phyloP scores from a whole-genome alignment of 202 grass and related monocot species.

The Dendrocalamus latiflorus region DNA sequence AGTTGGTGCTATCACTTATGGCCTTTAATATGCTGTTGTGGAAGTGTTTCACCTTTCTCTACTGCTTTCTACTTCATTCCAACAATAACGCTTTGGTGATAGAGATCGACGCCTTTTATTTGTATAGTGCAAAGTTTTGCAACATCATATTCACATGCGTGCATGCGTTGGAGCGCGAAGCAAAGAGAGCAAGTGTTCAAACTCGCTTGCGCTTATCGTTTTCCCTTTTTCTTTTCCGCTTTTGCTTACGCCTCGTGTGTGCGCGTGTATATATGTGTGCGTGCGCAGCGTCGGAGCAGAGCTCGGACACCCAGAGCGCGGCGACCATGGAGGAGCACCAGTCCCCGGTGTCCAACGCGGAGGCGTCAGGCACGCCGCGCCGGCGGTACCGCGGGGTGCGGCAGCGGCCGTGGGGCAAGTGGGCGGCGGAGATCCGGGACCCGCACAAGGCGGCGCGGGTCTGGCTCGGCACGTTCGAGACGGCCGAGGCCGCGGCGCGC shows the following conservation, averaged over 20 bases:
- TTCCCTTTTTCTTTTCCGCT: neutral
- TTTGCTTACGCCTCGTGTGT: neutral
- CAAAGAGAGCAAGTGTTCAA: constrained; percentile 15
- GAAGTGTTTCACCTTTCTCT: neutral
- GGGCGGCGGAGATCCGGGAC: constrained; percentile 96
- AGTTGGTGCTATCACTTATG: neutral
- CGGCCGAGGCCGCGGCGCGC: constrained; percentile 81
- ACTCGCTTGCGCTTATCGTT: neutral
- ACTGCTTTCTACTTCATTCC: constrained; percentile 2
- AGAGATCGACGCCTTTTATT: neutral
- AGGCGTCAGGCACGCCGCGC: constrained; percentile 10
- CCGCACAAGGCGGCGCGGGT: constrained; percentile 96
- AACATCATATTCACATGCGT: constrained; percentile 7
- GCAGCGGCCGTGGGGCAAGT: constrained; percentile 98
- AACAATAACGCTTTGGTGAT: neutral
- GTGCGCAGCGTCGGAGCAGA: constrained; percentile 38
- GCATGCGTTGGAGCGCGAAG: neutral
- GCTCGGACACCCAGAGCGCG: constrained; percentile 39
- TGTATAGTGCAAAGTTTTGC: neutral
- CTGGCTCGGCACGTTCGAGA: constrained; percentile 98
- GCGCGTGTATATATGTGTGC: constrained; percentile 17
- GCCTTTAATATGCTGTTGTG: neutral
- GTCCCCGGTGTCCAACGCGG: constrained; percentile 23
- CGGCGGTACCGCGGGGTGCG: constrained; percentile 79
- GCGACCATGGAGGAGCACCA: constrained; percentile 49